A percentile compares a stretch with the other conserved stretches of the same genome.
Evolutionary conservation across 2,329 filamentous ascomycete genomes (phyloP).

Genomic region (Sordariomycetes sp.): DNA sequence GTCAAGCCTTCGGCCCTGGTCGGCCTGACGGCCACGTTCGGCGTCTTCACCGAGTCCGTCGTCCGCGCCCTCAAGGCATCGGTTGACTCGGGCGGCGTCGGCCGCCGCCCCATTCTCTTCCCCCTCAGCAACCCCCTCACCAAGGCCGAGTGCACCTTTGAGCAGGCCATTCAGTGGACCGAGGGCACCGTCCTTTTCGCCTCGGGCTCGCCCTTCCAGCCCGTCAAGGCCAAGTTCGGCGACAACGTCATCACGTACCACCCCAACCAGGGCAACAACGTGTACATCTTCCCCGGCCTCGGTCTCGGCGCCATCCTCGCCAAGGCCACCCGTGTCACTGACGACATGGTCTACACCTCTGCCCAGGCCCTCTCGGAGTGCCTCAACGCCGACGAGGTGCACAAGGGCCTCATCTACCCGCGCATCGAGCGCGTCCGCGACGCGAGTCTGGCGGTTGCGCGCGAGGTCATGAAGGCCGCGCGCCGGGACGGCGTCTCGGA

Average conservation of each 20-base stretch:
- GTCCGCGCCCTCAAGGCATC: conserved; percentile 59
- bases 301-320: conserved; percentile 87
- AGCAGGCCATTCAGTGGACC: conserved; percentile 84
- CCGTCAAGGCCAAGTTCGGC: conserved; percentile 50
- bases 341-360: conserved; percentile 94
- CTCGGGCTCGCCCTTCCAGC: conserved; percentile 83
- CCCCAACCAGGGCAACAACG: conserved; percentile 75
- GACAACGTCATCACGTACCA: conserved; percentile 55
- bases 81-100: conserved; percentile 52
- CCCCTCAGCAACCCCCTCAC: conserved; percentile 91
- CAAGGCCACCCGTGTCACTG: conserved; percentile 78
- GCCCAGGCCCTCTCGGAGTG: conserved; percentile 70
- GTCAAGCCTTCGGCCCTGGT: conserved; percentile 92
- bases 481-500: conserved; percentile 68
- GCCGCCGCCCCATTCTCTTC: conserved; percentile 83
- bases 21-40: conserved; percentile 87
- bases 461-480: conserved; percentile 87
- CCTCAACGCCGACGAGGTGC: conserved; percentile 71
- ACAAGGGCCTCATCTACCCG: conserved; percentile 80
- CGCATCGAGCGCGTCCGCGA: conserved; percentile 85
- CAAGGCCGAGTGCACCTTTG: conserved; percentile 92
- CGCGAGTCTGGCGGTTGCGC: conserved; percentile 74
- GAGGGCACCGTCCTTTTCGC: conserved; percentile 89
- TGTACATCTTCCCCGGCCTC: conserved; percentile 94
- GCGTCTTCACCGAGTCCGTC: conserved; percentile 84